Percentiles rank a stretch among this genome's conserved stretches.
Conservation (phyloP, 352 stramenopile genomes). For the Phytophthora ramorum region DNA sequence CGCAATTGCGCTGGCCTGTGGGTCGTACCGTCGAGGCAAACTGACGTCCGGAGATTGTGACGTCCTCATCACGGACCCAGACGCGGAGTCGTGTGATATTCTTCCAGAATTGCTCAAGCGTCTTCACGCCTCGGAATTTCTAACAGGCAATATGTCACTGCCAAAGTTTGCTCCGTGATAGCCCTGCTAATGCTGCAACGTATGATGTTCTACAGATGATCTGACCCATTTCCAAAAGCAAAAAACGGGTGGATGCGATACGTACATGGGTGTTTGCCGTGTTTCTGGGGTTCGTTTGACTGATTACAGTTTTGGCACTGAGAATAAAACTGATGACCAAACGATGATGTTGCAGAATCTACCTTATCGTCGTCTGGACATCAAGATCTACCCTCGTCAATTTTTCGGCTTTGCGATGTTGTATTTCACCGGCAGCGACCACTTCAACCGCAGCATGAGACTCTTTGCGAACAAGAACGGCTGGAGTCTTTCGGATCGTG, state of each 20-base stretch:
- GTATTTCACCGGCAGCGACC: slow-evolving; percentile 93
- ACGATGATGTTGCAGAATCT: slow-evolving; percentile 33
- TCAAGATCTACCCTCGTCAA: slow-evolving; percentile 87
- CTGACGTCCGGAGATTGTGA: slow-evolving; percentile 77
- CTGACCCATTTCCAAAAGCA: slow-evolving; percentile 68
- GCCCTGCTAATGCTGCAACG: background rate
- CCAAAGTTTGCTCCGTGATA: background rate
- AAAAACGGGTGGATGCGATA: slow-evolving; percentile 66
- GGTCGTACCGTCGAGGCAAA: slow-evolving; percentile 84
- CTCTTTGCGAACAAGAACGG: slow-evolving; percentile 84
- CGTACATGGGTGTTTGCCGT: slow-evolving; percentile 89
- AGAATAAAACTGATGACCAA: slow-evolving; percentile 3
- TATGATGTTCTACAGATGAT: slow-evolving; percentile 49
- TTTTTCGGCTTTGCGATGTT: slow-evolving; percentile 87
- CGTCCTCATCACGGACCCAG: slow-evolving; percentile 79
- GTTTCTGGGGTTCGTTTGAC: slow-evolving; percentile 50
- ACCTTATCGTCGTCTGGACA: slow-evolving; percentile 76
- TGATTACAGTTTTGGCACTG: background rate
- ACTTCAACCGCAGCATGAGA: slow-evolving; percentile 91
- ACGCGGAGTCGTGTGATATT: slow-evolving; percentile 71
- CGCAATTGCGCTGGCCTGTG: slow-evolving; percentile 68
- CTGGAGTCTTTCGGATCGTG: slow-evolving; percentile 75
- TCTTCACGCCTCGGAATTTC: slow-evolving; percentile 68
- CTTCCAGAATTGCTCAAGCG: slow-evolving; percentile 70
- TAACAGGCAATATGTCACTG: slow-evolving; percentile 48